These are phyloP conservation scores for Furcasterigmium sp. DNA, from an alignment of 2,329 filamentous ascomycete species.

Conservation along the genomic window DNA sequence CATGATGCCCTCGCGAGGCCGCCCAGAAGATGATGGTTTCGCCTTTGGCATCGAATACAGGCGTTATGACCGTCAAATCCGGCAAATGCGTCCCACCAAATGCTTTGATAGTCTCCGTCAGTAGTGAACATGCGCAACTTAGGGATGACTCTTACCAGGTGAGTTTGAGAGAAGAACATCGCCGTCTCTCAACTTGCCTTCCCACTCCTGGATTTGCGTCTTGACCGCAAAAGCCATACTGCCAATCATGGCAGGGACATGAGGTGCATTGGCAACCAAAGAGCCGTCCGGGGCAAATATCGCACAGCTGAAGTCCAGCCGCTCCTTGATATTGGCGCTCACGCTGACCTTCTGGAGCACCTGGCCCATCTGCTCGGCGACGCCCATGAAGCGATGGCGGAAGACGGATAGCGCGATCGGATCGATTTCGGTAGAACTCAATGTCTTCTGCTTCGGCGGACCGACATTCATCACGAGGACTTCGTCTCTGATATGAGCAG, in stretches of 20 bases:
- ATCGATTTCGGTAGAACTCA: conserved; percentile 38
- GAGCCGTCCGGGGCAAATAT: conserved; percentile 71
- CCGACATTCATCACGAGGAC: conserved; percentile 41
- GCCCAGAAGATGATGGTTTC: conserved; percentile 35
- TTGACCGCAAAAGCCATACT: conserved; percentile 76
- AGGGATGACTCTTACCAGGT: background rate
- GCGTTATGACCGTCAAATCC: conserved; percentile 30
- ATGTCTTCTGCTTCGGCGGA: conserved; percentile 7
- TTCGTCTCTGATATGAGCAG: conserved; percentile 27
- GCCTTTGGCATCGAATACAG: conserved; percentile 35
- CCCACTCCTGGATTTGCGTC: conserved; percentile 60
- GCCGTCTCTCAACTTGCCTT: conserved; percentile 27
- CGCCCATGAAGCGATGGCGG: conserved; percentile 76
- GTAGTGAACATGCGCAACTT: background rate
- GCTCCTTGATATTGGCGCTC: conserved; percentile 74
- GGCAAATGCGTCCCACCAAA: conserved; percentile 32
- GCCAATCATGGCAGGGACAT: conserved; percentile 71
- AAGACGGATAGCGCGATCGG: conserved; percentile 74
- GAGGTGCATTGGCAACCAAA: conserved; percentile 69
- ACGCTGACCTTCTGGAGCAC: conserved; percentile 76
- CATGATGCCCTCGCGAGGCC: conserved; percentile 67
- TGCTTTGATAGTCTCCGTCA: conserved; percentile 13
- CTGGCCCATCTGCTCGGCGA: conserved; percentile 78
- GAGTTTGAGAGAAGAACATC: conserved; percentile 31
- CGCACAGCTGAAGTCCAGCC: conserved; percentile 76